Evolutionary conservation across 495 filamentous ascomycete species (phyloP).

Genomic region (Jackrogersella minutella): DNA sequence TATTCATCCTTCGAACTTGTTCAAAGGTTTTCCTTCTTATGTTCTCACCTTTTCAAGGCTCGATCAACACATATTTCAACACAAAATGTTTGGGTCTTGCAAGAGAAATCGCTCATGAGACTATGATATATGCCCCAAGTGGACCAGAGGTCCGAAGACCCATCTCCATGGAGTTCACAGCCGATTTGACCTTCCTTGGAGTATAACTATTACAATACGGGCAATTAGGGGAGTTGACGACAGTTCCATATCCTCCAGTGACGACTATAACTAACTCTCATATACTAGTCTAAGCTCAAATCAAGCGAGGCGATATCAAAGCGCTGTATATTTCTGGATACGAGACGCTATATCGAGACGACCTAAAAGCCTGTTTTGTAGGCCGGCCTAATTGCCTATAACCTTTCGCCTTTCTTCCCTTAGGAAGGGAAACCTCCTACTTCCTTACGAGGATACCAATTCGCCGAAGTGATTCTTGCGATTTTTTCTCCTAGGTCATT

Average conservation of each 20-base stretch:
- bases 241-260: neutral
- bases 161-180: neutral
- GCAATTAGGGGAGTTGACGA: neutral
- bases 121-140: neutral
- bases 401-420: neutral
- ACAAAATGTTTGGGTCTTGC: neutral
- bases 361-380: neutral
- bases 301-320: neutral
- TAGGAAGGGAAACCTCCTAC: neutral
- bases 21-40: constrained; percentile 59
- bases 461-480: neutral
- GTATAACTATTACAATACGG: neutral
- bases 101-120: neutral
- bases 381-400: too few relatives aligned
- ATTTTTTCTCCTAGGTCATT: neutral
- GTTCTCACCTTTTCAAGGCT: neutral
- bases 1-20: constrained; percentile 69
- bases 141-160: neutral
- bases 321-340: neutral
- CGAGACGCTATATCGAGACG: neutral
- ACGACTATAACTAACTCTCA: neutral
- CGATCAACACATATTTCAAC: neutral
- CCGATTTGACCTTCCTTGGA: neutral
- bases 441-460: neutral
- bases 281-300: neutral